Conservation (phyloP, 164 flowering plant genomes). For the Euptelea pleiosperma region DNA sequence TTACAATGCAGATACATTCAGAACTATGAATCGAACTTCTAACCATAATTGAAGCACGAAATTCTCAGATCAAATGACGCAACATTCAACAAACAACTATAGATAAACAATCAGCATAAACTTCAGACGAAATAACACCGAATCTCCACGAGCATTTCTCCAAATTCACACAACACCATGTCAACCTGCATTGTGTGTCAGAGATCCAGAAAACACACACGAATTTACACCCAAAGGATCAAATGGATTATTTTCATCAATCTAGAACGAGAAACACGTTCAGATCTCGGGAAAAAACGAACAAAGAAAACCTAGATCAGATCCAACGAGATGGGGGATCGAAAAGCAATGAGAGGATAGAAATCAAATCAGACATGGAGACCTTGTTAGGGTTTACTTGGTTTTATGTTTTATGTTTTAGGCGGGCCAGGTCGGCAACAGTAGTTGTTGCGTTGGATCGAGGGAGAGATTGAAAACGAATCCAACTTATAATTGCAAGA, state of each 20-base stretch:
- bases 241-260: background rate
- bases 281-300: background rate
- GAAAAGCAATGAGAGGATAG: background rate
- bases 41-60: too few relatives aligned
- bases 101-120: background rate
- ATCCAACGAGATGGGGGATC: background rate
- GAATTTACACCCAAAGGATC: background rate
- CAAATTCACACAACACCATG: background rate
- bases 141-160: constrained; percentile 3
- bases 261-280: too few relatives aligned
- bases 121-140: background rate
- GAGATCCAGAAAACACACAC: background rate
- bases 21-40: background rate
- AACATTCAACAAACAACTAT: background rate
- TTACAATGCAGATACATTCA: background rate
- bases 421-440: too few relatives aligned
- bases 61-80: too few relatives aligned
- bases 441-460: too few relatives aligned
- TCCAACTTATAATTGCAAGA: too few relatives aligned
- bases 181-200: constrained; percentile 1
- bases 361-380: background rate
- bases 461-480: too few relatives aligned
- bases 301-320: background rate
- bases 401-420: too few relatives aligned
- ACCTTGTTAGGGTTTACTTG: background rate